Conservation (phyloP, 257 asterid genomes). For the Solanum dulcamara region DNA sequence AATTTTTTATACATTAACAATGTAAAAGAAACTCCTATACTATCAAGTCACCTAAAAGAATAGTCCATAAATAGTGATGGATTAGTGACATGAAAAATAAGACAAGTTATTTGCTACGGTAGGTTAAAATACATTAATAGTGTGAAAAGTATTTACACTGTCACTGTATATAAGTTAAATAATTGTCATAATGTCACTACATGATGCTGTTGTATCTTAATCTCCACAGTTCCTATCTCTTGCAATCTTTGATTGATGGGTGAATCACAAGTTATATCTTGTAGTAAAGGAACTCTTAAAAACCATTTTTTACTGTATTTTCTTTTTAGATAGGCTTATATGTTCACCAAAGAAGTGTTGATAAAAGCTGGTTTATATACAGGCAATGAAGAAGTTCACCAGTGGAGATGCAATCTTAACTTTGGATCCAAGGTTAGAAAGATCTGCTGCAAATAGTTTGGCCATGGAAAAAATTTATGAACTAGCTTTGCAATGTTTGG, state of each 20-base stretch:
- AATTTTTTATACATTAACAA: background rate
- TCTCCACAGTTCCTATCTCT: background rate
- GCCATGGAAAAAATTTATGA: constrained; percentile 64
- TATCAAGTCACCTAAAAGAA: background rate
- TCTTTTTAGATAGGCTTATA: background rate
- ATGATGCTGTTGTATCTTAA: background rate
- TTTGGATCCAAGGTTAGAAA: constrained; percentile 67
- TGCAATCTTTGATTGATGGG: background rate
- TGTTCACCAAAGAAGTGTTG: background rate
- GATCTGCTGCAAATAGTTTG: constrained; percentile 49
- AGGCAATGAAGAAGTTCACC: constrained; percentile 71
- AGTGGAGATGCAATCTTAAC: constrained; percentile 67
- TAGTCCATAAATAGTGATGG: background rate
- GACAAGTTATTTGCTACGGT: background rate
- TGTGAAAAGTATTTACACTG: background rate
- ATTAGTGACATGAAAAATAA: background rate
- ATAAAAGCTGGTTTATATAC: constrained; percentile 8
- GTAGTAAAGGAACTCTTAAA: background rate
- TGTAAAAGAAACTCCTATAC: background rate
- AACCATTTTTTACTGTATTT: background rate
- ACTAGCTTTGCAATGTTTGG: constrained; percentile 64
- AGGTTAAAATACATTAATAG: background rate
- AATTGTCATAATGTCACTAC: background rate
- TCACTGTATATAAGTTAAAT: background rate
- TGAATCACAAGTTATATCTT: background rate